Percentiles rank a stretch among this genome's conserved stretches.
Conservation (phyloP, 768 basidiomycete species). For the Agrocybe chaxingu region DNA sequence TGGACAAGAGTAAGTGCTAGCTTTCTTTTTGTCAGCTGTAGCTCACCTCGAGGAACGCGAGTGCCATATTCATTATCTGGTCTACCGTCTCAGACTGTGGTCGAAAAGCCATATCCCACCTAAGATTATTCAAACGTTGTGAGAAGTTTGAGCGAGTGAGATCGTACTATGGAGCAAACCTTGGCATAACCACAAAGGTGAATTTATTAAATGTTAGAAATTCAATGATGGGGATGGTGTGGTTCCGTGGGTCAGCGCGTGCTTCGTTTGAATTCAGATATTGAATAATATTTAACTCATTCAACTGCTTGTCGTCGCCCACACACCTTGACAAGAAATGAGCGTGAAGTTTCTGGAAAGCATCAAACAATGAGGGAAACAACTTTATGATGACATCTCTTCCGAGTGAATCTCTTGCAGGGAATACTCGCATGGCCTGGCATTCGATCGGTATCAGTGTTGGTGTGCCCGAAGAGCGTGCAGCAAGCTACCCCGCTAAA, state of each 20-base stretch:
- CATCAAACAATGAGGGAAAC: too few species aligned
- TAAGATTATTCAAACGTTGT: not conserved
- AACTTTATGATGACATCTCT: conserved; percentile 14
- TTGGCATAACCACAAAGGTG: conserved; percentile 13
- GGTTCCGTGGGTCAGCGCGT: conserved; percentile 10
- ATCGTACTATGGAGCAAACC: conserved; percentile 1
- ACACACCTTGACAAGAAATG: not conserved
- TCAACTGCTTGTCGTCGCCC: not conserved
- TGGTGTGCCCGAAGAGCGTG: too few species aligned
- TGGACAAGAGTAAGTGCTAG: not conserved
- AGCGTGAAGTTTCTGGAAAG: not conserved
- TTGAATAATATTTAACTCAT: conserved; percentile 1
- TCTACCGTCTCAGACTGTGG: conserved; percentile 1
- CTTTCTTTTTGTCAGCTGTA: not conserved
- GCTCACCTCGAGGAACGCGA: not conserved
- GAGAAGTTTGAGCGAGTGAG: not conserved
- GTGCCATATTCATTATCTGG: not conserved
- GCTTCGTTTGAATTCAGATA: not conserved
- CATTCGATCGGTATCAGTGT: not conserved
- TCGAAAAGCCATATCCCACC: conserved; percentile 4
- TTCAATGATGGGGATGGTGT: conserved; percentile 11
- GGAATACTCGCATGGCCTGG: conserved; percentile 4
- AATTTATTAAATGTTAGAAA: conserved; percentile 7
- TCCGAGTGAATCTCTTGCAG: conserved; percentile 9
- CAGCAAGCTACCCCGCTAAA: not conserved